Evolutionary conservation across 2,329 filamentous ascomycete genomes (phyloP), one percentile per base, ranked within the genome.

Genomic region (Catunica adiposa): DNA sequence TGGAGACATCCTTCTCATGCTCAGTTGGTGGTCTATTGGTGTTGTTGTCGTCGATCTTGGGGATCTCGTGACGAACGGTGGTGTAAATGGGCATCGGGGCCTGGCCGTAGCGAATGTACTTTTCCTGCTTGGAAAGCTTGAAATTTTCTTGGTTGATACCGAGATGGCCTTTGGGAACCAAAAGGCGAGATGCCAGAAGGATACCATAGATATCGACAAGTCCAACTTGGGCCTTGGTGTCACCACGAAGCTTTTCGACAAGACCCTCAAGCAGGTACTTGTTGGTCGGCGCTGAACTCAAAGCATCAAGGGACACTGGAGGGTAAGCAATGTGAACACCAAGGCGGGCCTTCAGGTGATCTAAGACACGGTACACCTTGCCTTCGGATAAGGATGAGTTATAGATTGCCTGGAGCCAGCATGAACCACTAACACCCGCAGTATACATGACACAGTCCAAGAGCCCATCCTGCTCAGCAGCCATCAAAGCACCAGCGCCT

Each of bases 361-460:
- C 79, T 40, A 96, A 78, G 20, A 95, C 74, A 38, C 74, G 78
- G 22, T 75, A 71, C 61, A 94, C 78, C 59, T 78, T 80, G 55
- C 82, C 79, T 15, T 76, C 73, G 0, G 83, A 77, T 56, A 97
- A 76, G 0, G 87, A 86, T 0, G 87, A 90, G 64, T 92, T 82
- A 65, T 86, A 95, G 3, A 98, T 74, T 0, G 86, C 76, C 66
- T 97, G 90, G 4, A 97, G 75, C 92, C 92, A 98, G 67, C 92
- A 97, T 60, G 86, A 94, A 0, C 92, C 92, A 65, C 89, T 96
- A 51, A 98, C 92, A 1, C 92, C 92, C 3, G 90, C 88, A 0
- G 89, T 94, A 64, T 98, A 98, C 1, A 89, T 97, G 9, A 87
- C 78, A 65, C 92, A 97, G 68, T 96, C 89, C 66, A 95, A 94